Percentiles rank a stretch among this genome's conserved stretches.
Conservation (phyloP, 805 yeast genomes). For the Ogataea nonfermentans region DNA sequence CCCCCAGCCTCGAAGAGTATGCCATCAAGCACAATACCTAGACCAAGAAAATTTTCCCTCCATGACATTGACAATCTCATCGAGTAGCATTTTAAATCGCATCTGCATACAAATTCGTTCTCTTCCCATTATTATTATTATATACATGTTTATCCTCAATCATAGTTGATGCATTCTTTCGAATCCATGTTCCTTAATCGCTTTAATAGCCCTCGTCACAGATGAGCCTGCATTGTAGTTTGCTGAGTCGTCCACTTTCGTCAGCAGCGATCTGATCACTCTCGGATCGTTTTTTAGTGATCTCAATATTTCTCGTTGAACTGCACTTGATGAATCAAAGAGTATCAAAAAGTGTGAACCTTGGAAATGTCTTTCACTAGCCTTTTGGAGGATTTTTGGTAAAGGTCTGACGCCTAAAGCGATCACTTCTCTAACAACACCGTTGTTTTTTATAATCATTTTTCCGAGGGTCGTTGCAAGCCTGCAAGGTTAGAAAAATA, state of each 20-base stretch:
- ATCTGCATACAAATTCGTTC: neutral
- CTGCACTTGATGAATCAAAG: slow-evolving; percentile 83
- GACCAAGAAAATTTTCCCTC: slow-evolving; percentile 10
- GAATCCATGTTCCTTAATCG: slow-evolving; percentile 22
- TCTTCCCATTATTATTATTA: slow-evolving; percentile 1
- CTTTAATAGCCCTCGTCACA: slow-evolving; percentile 42
- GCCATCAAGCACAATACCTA: neutral
- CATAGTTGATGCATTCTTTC: slow-evolving; percentile 15
- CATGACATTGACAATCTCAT: slow-evolving; percentile 24
- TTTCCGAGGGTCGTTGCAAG: slow-evolving; percentile 65
- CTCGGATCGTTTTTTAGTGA: slow-evolving; percentile 87
- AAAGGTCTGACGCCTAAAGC: slow-evolving; percentile 76
- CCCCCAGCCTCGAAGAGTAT: too few relatives aligned
- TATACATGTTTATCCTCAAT: slow-evolving; percentile 1
- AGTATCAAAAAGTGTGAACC: slow-evolving; percentile 85
- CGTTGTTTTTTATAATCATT: slow-evolving; percentile 82
- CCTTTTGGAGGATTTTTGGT: slow-evolving; percentile 79
- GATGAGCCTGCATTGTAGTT: slow-evolving; percentile 58
- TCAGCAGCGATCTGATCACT: slow-evolving; percentile 73
- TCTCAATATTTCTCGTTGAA: slow-evolving; percentile 80
- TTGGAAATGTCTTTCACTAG: slow-evolving; percentile 86
- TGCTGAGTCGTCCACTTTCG: slow-evolving; percentile 56
- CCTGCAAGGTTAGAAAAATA: slow-evolving; percentile 8
- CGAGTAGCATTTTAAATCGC: slow-evolving; percentile 11
- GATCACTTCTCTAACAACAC: slow-evolving; percentile 82